Evolutionary conservation across 345 rosid genomes (phyloP), one percentile per base, ranked within the genome.

Genomic region (Eucalyptus microcorys): DNA sequence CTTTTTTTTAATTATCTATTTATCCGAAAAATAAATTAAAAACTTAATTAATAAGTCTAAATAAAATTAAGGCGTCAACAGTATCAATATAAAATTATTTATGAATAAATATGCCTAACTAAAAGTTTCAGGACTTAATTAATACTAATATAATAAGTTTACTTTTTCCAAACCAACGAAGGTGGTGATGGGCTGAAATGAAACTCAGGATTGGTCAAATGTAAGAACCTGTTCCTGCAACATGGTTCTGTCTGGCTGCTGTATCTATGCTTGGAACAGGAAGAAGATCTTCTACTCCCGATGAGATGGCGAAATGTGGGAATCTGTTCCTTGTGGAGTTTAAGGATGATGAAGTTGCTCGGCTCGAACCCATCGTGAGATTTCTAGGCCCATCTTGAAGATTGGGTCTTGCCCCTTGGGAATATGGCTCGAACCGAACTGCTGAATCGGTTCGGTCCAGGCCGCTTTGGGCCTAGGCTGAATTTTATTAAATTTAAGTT

Each of bases 61-160:
- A n/a, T n/a, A n/a, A n/a, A n/a, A n/a, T n/a, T n/a, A n/a, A n/a
- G n/a, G n/a, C n/a, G n/a, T n/a, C n/a, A n/a, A n/a, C n/a, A n/a
- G 3, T 55, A 55, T 26, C 0, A 2, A 55, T 55, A 55, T 10
- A 9, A 55, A 55, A 55, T 4, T 55, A 3, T 24, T 24, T 24
- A 55, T 9, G 3, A 22, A 9, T 55, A 55, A 55, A 55, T 55
- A 22, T 24, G 30, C 30, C 61, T 24, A 55, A 24, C 30, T 24
- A 2, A 55, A 55, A 55, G 6, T 22, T 24, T 55, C 0, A 0
- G 5, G 3, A 55, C 2, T 55, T 10, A 55, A 55, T 24, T 55
- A 22, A 2, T 22, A 55, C 30, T 24, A 22, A 55, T 24, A 55
- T 2, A 24, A 4, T 55, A 26, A 55, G 6, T 55, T 55, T 10